Conservation (phyloP, 2,329 filamentous ascomycete genomes). For the Aureobasidium sp. region DNA sequence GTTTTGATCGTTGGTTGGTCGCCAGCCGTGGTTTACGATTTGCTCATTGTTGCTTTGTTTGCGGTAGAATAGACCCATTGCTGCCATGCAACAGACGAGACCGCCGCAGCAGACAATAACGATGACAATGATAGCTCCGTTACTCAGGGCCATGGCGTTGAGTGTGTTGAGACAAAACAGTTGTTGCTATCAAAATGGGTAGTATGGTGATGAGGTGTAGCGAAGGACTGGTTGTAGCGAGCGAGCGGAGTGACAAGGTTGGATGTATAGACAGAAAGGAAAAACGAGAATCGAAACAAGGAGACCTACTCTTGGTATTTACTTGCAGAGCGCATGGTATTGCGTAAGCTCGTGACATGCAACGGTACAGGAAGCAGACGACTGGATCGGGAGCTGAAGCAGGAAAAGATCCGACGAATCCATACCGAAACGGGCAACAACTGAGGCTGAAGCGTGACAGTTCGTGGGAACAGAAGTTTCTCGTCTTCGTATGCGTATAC, state of each 20-base stretch:
- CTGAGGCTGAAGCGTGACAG: not conserved
- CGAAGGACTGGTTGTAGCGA: not conserved
- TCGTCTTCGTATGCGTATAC: not conserved
- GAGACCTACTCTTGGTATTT: not conserved
- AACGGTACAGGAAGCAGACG: not conserved
- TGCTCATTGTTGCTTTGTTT: not conserved
- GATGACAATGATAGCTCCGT: conserved; percentile 4
- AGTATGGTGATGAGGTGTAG: not conserved
- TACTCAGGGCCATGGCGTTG: not conserved
- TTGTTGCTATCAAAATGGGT: no score
- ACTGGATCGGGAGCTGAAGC: not conserved
- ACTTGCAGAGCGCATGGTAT: not conserved
- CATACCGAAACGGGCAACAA: conserved; percentile 4
- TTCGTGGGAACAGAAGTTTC: not conserved
- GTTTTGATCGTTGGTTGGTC: not conserved
- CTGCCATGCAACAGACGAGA: not conserved
- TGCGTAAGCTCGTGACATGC: conserved; percentile 6
- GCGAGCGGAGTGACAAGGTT: not conserved
- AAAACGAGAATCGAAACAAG: not conserved
- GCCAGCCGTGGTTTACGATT: not conserved
- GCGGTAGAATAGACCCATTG: not conserved
- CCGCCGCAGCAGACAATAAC: conserved; percentile 8
- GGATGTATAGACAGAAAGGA: not conserved
- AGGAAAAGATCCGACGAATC: not conserved
- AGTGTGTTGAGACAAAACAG: not conserved